Conservation (phyloP, 306 rosid species). For the Lathyrus sativus region DNA sequence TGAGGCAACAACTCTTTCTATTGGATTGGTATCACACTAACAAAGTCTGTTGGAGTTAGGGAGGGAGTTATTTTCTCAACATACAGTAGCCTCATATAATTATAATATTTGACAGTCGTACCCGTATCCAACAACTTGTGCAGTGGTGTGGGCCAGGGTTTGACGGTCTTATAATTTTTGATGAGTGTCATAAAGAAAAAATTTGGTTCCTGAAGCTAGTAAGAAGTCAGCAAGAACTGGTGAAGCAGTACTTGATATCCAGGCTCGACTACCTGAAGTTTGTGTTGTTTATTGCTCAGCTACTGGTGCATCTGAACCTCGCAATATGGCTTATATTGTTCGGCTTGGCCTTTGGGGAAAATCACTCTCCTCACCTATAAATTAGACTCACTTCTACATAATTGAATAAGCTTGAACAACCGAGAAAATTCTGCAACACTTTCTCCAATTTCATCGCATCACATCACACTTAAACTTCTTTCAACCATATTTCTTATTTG, state of each 20-base stretch:
- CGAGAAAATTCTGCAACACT: too few species aligned
- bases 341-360: conserved; percentile 99
- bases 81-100: conserved; percentile 93
- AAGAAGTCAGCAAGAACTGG: conserved; percentile 96
- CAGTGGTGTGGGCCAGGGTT: conserved; percentile 90
- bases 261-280: conserved; percentile 88
- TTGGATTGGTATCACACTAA: too few species aligned
- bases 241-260: conserved; percentile 91
- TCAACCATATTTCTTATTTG: too few species aligned
- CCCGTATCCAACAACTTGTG: conserved; percentile 89
- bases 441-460: too few species aligned
- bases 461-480: too few species aligned
- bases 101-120: conserved; percentile 93
- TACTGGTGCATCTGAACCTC: conserved; percentile 98
- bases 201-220: conserved; percentile 95
- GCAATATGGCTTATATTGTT: conserved; percentile 98
- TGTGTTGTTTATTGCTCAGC: conserved; percentile 97
- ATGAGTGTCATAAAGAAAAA: conserved; percentile 99
- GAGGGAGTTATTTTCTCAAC: too few species aligned
- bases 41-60: too few species aligned
- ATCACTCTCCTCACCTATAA: too few species aligned
- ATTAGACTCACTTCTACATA: too few species aligned
- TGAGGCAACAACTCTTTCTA: conserved; percentile 90
- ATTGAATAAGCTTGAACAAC: too few species aligned
- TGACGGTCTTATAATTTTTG: conserved; percentile 86